phyloP scores from a whole-genome alignment of 1,139 yeast species.

The Kodamaea plutei region DNA sequence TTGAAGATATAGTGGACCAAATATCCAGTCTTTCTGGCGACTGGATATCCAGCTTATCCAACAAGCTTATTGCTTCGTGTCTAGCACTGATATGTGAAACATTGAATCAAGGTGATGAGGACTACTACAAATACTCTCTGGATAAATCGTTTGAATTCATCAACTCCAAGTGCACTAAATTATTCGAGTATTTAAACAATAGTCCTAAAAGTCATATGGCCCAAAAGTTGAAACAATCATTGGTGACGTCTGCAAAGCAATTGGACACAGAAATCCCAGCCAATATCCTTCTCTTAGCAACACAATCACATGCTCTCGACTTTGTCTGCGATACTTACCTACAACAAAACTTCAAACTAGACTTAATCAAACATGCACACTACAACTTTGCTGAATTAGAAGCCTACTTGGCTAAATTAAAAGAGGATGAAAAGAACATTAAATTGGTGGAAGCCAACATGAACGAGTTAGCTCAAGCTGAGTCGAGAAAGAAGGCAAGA shows the following conservation, averaged over 20 bases:
- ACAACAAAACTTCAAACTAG: constrained; percentile 15
- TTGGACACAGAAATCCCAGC: constrained; percentile 21
- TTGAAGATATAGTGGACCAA: constrained; percentile 48
- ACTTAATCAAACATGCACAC: constrained; percentile 10
- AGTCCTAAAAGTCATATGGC: constrained; percentile 11
- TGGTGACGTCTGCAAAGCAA: constrained; percentile 19
- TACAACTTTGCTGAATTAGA: constrained; percentile 30
- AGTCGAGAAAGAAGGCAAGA: constrained; percentile 16
- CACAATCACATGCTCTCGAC: constrained; percentile 24
- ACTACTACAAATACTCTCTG: constrained; percentile 42
- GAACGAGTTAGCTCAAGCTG: constrained; percentile 18
- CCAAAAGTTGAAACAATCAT: constrained; percentile 14
- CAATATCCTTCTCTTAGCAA: constrained; percentile 23
- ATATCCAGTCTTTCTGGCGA: constrained; percentile 13
- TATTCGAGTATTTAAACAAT: constrained; percentile 23
- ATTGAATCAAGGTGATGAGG: constrained; percentile 45
- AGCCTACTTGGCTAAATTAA: constrained; percentile 25
- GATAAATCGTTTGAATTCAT: constrained; percentile 31
- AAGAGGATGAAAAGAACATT: constrained; percentile 23
- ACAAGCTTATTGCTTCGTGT: constrained; percentile 8
- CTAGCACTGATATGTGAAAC: constrained; percentile 40
- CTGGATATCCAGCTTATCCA: constrained; percentile 6
- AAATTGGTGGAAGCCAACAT: constrained; percentile 35
- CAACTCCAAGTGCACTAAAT: constrained; percentile 23
- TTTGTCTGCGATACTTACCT: constrained; percentile 29